phyloP scores from a whole-genome alignment of 495 filamentous ascomycete genomes.

The Trichodelitschia bisporula region DNA sequence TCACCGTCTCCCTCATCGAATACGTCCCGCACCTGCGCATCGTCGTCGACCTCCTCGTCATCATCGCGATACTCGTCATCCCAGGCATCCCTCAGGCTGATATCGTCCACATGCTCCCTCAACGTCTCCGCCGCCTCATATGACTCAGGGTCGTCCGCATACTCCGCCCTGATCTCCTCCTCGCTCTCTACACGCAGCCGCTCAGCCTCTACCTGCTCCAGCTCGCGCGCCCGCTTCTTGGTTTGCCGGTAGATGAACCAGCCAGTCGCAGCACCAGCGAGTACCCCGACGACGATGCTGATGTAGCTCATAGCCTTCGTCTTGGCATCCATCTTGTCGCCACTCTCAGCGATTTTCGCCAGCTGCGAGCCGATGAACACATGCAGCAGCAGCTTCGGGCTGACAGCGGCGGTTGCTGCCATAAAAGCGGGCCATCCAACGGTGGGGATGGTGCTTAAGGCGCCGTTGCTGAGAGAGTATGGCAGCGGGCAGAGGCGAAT shows the following conservation, averaged over 20 bases:
- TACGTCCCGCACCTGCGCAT: conserved; percentile 10
- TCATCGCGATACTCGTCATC: conserved; percentile 19
- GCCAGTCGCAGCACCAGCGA: conserved; percentile 51
- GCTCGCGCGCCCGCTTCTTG: conserved; percentile 54
- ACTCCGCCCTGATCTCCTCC: conserved; percentile 9
- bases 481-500: conserved; percentile 82
- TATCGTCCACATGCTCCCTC: conserved; percentile 30
- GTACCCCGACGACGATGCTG: conserved; percentile 45
- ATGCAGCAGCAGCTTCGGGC: conserved; percentile 74
- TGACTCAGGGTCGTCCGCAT: conserved; percentile 16
- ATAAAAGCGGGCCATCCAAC: conserved; percentile 54
- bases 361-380: conserved; percentile 72
- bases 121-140: conserved; percentile 8
- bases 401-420: conserved; percentile 49
- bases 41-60: conserved; percentile 15
- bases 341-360: conserved; percentile 38
- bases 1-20: conserved; percentile 15
- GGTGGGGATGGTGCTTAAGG: conserved; percentile 77
- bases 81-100: conserved; percentile 26
- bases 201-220: conserved; percentile 59
- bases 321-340: conserved; percentile 34
- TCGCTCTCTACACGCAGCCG: conserved; percentile 14
- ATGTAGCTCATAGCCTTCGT: conserved; percentile 58
- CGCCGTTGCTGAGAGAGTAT: conserved; percentile 87
- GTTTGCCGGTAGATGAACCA: conserved; percentile 68